phyloP scores from a whole-genome alignment of 768 basidiomycete species.

The Tulasnella sp. region DNA sequence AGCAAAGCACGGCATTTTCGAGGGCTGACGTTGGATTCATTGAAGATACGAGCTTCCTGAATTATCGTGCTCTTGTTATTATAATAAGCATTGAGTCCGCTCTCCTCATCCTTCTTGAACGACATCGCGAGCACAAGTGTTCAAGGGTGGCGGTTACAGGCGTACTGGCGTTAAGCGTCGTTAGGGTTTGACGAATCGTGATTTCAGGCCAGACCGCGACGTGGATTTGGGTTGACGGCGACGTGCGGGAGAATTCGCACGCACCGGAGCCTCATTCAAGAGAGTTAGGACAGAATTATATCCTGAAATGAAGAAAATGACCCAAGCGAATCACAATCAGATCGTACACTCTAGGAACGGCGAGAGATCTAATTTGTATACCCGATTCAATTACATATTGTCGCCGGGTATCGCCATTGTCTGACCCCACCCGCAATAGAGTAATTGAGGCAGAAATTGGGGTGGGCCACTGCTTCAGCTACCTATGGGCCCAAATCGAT shows the following conservation, averaged over 20 bases:
- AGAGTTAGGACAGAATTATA: no score
- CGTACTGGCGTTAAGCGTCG: neutral
- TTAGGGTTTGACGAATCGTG: neutral
- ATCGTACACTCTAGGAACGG: no score
- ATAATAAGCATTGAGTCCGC: constrained; percentile 80
- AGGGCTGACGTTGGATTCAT: constrained; percentile 97
- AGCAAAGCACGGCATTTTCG: constrained; percentile 94
- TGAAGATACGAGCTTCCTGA: constrained; percentile 98
- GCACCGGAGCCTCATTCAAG: neutral
- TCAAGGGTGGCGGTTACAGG: constrained; percentile 3
- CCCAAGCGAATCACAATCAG: no score
- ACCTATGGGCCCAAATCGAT: no score
- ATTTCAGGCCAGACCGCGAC: constrained; percentile 16
- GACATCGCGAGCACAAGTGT: constrained; percentile 47
- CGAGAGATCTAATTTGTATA: no score
- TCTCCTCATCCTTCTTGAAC: constrained; percentile 97
- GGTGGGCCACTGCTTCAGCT: no score
- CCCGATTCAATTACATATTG: no score
- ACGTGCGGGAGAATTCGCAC: neutral
- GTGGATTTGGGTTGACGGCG: constrained; percentile 11
- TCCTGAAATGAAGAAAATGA: no score
- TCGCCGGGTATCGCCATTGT: no score
- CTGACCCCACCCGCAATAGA: no score
- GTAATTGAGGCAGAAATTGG: no score
- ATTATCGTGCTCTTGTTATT: constrained; percentile 98